phyloP scores from a whole-genome alignment of 257 asterid species.

The Oldenlandia corymbosa region DNA sequence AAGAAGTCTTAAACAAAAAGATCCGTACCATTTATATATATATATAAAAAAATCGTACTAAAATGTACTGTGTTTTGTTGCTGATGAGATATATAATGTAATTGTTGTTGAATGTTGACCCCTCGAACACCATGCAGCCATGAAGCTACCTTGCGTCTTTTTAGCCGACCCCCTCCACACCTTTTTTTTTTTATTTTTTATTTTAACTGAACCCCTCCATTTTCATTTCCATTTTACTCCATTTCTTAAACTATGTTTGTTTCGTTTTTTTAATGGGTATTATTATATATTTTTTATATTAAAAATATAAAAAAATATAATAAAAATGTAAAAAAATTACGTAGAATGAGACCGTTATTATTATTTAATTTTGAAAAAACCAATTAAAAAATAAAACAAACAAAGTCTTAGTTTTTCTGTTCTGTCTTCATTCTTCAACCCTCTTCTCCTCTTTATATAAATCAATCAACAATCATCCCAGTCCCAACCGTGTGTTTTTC shows the following conservation, averaged over 20 bases:
- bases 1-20: no score
- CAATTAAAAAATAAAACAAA: no score
- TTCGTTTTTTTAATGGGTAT: no score
- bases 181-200: neutral
- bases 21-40: neutral
- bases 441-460: neutral
- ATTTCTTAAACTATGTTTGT: no score
- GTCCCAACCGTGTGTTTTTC: constrained; percentile 8
- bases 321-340: no score
- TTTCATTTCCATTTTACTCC: neutral
- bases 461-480: no score
- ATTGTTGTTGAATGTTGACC: constrained; percentile 23
- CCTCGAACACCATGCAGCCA: constrained; percentile 25
- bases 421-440: neutral
- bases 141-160: constrained; percentile 17
- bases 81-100: no score
- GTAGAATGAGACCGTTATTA: no score
- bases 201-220: neutral
- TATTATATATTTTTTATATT: no score
- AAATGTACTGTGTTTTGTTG: no score
- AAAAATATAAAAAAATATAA: no score
- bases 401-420: neutral
- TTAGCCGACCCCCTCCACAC: constrained; percentile 16
- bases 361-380: no score
- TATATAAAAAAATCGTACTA: neutral